phyloP scores from a whole-genome alignment of 257 asterid species.

The Galeopsis tetrahit region DNA sequence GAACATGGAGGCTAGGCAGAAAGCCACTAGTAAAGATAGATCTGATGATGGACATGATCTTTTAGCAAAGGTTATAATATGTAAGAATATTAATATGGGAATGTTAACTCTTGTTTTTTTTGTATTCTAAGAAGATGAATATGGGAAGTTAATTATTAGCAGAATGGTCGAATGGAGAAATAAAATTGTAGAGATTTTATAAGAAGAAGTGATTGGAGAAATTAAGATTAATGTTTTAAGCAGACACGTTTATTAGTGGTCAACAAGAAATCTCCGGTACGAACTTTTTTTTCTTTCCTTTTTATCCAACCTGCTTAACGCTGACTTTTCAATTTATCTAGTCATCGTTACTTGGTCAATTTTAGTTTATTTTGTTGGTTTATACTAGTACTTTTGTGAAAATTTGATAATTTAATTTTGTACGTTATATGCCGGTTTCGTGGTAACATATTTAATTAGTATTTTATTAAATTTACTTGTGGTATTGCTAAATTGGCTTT shows the following conservation, averaged over 20 bases:
- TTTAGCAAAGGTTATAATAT: neutral
- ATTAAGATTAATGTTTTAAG: neutral
- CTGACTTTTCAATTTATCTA: constrained; percentile 36
- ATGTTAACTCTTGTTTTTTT: neutral
- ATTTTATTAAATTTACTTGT: constrained; percentile 11
- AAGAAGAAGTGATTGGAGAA: constrained; percentile 11
- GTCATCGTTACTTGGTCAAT: neutral
- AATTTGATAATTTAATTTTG: neutral
- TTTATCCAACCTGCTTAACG: constrained; percentile 11
- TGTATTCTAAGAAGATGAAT: neutral
- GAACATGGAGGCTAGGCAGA: constrained; percentile 16
- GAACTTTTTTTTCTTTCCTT: neutral
- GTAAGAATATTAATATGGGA: neutral
- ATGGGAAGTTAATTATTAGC: neutral
- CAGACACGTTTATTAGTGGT: constrained; percentile 38
- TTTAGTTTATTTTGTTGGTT: neutral
- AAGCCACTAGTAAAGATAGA: constrained; percentile 9
- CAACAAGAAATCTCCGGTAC: neutral
- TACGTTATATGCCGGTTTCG: constrained; percentile 9
- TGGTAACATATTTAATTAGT: neutral
- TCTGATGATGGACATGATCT: constrained; percentile 37
- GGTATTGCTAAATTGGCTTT: constrained; percentile 24
- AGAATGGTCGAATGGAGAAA: constrained; percentile 13
- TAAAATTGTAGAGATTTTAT: constrained; percentile 21
- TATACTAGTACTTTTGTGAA: neutral